Percentiles rank a stretch among this genome's conserved stretches.
Conservation (phyloP, 345 rosid species). For the Hibiscus syriacus region DNA sequence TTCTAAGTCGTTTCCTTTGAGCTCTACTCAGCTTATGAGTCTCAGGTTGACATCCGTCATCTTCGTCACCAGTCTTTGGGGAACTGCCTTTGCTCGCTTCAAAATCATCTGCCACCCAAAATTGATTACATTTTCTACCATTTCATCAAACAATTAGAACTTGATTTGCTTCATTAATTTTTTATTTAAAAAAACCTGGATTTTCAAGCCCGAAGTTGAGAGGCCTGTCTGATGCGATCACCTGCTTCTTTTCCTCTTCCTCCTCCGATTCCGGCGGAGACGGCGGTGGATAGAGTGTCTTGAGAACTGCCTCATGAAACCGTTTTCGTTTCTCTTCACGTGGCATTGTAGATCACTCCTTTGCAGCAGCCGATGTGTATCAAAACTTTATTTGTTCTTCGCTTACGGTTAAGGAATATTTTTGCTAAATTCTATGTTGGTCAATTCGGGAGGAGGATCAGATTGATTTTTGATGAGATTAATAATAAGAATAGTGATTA, state of each 20-base stretch:
- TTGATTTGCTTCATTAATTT: neutral
- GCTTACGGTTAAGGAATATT: neutral
- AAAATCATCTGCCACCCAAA: constrained; percentile 34
- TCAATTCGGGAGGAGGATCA: too few relatives aligned
- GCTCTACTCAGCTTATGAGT: constrained; percentile 49
- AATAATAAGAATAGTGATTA: too few relatives aligned
- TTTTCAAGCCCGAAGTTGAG: constrained; percentile 29
- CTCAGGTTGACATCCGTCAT: constrained; percentile 13
- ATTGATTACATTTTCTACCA: neutral
- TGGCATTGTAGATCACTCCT: constrained; percentile 15
- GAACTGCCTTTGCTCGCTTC: constrained; percentile 14
- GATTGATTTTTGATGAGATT: too few relatives aligned
- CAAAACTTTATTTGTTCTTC: neutral
- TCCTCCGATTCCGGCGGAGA: constrained; percentile 22
- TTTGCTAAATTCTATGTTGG: too few relatives aligned
- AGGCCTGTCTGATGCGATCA: neutral
- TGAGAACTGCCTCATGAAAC: constrained; percentile 58
- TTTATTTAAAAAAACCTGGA: constrained; percentile 29
- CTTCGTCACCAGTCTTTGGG: constrained; percentile 16
- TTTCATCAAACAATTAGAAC: neutral
- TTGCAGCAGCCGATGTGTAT: neutral
- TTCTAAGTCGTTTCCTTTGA: constrained; percentile 69
- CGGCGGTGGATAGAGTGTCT: constrained; percentile 49
- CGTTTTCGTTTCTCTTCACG: constrained; percentile 56
- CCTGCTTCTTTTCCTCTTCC: constrained; percentile 15